Percentiles rank a stretch among this genome's conserved stretches.
Evolutionary conservation across 2,329 filamentous ascomycete species (phyloP).

Genomic region (Pseudogymnoascus sp.): DNA sequence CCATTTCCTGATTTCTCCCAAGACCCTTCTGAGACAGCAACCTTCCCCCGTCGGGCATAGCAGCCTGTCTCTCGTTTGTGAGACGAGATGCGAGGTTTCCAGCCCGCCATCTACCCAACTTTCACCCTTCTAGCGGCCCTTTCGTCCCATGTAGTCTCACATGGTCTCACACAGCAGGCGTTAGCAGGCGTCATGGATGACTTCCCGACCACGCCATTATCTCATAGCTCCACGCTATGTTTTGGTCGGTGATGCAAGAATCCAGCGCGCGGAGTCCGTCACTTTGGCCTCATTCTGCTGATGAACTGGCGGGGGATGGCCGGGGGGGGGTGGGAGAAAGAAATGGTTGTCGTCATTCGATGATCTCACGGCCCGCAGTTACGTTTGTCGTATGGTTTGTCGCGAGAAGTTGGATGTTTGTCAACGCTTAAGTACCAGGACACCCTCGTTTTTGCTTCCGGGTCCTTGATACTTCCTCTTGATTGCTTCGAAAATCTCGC

Average conservation of each 20-base stretch:
- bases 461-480: background rate
- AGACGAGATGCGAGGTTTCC: background rate
- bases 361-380: background rate
- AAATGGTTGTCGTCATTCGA: background rate
- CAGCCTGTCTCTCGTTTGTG: background rate
- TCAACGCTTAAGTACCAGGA: background rate
- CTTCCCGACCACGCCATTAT: background rate
- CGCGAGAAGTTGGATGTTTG: background rate
- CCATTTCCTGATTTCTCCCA: background rate
- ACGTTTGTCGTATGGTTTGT: background rate
- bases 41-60: background rate
- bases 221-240: background rate
- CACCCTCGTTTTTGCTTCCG: background rate
- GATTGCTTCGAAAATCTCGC: background rate
- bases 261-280: background rate
- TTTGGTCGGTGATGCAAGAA: background rate
- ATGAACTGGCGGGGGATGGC: background rate
- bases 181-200: background rate
- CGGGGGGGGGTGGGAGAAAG: background rate
- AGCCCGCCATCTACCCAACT: background rate
- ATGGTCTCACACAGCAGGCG: background rate
- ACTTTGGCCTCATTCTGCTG: background rate
- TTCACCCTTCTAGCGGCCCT: background rate
- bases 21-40: background rate
- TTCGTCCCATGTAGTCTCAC: background rate